Evolutionary conservation across 192 early-diverging fungal genomes (phyloP).

Genomic region (Coemansia sp.): DNA sequence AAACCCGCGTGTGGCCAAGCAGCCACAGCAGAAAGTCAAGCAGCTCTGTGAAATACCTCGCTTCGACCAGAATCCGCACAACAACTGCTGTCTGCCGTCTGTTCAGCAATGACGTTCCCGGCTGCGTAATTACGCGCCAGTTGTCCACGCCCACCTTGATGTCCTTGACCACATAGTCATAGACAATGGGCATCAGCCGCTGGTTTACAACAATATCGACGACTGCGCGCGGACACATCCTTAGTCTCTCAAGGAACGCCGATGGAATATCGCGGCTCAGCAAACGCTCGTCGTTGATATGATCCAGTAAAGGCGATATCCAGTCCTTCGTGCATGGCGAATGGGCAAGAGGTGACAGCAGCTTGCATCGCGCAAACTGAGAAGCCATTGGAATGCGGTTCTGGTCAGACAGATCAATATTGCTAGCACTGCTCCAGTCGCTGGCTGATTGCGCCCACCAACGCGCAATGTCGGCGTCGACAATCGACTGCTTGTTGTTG

Average conservation of each 20-base stretch:
- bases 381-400: constrained; percentile 14
- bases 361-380: constrained; percentile 10
- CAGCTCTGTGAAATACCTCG: constrained; percentile 16
- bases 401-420: constrained; percentile 9
- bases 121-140: constrained; percentile 76
- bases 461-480: constrained; percentile 12
- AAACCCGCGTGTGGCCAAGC: constrained; percentile 24
- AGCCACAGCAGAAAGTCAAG: constrained; percentile 48
- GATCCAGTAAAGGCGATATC: constrained; percentile 33
- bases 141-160: constrained; percentile 61
- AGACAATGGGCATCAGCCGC: constrained; percentile 41
- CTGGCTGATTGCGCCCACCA: constrained; percentile 32
- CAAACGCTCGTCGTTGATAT: constrained; percentile 15
- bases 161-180: constrained; percentile 50
- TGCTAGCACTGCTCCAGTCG: background rate
- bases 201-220: constrained; percentile 26
- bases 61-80: constrained; percentile 16
- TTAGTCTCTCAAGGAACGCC: background rate
- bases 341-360: constrained; percentile 16
- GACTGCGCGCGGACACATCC: constrained; percentile 16
- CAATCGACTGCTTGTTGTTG: constrained; percentile 4
- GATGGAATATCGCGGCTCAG: constrained; percentile 11
- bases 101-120: constrained; percentile 74
- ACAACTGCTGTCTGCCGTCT: constrained; percentile 60
- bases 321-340: constrained; percentile 32